Evolutionary conservation across 108 stramenopile species (phyloP).

Genomic region (Nitzschia putrida): DNA sequence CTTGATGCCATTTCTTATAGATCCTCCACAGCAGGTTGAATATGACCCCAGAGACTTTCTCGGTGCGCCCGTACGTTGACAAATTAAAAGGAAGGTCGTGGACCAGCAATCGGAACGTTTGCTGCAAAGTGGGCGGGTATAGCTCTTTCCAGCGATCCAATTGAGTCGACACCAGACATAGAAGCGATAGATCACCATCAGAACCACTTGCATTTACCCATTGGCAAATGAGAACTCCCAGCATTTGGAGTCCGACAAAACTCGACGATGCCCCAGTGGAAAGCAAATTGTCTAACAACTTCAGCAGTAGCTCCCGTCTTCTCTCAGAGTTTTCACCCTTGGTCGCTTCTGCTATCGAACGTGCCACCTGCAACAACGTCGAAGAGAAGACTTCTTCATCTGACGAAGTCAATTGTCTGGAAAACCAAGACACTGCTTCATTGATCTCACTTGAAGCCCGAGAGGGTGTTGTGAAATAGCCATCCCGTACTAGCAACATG

Average conservation of each 20-base stretch:
- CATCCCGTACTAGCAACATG: conserved; percentile 33
- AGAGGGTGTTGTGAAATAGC: conserved; percentile 23
- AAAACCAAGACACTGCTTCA: conserved; percentile 36
- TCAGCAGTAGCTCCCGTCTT: conserved; percentile 24
- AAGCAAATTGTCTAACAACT: conserved; percentile 37
- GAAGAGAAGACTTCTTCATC: conserved; percentile 23
- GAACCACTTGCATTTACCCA: conserved; percentile 31
- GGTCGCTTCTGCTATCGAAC: conserved; percentile 35
- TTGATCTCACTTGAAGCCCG: conserved; percentile 36
- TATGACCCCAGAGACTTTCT: conserved; percentile 21
- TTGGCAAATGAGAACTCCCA: conserved; percentile 26
- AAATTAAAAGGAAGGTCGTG: conserved; percentile 44
- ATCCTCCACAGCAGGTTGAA: conserved; percentile 30
- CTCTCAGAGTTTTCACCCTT: conserved; percentile 14
- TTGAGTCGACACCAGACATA: conserved; percentile 3
- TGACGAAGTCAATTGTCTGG: conserved; percentile 26
- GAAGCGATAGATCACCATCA: conserved; percentile 38
- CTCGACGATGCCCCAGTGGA: conserved; percentile 29
- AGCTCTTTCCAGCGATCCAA: conserved; percentile 29
- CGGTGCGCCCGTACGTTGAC: conserved; percentile 16
- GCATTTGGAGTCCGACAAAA: conserved; percentile 34
- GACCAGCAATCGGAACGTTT: conserved; percentile 22
- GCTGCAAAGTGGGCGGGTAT: conserved; percentile 10
- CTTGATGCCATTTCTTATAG: conserved; percentile 35
- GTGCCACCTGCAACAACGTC: conserved; percentile 22